phyloP scores from a whole-genome alignment of 768 basidiomycete species.

The Paxillus ammoniavirescens region DNA sequence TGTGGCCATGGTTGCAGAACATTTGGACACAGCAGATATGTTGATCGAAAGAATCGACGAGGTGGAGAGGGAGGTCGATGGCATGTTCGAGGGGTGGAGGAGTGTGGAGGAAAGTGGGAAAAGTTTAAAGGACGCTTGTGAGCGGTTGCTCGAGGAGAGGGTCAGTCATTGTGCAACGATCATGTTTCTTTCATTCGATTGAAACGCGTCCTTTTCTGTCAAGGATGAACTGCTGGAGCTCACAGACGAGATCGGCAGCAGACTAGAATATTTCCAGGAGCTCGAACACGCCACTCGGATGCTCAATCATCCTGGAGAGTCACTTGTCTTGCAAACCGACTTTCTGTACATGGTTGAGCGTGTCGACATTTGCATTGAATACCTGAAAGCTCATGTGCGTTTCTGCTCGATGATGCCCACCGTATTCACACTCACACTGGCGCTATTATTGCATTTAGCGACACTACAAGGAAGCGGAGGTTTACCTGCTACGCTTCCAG shows the following conservation, averaged over 20 bases:
- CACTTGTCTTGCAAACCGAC: slow-evolving; percentile 85
- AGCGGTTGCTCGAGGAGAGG: slow-evolving; percentile 85
- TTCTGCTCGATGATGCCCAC: not conserved
- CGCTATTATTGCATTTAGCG: slow-evolving; percentile 46
- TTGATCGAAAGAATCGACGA: slow-evolving; percentile 71
- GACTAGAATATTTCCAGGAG: slow-evolving; percentile 92
- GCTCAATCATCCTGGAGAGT: slow-evolving; percentile 92
- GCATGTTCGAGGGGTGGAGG: slow-evolving; percentile 82
- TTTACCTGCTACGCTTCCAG: slow-evolving; percentile 95
- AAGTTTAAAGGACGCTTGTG: slow-evolving; percentile 88
- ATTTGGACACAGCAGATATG: slow-evolving; percentile 75
- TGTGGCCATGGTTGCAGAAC: slow-evolving; percentile 69
- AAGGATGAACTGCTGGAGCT: slow-evolving; percentile 76
- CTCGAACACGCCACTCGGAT: slow-evolving; percentile 90
- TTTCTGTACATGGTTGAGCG: slow-evolving; percentile 97
- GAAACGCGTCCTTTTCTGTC: not conserved
- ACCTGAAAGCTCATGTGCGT: slow-evolving; percentile 81
- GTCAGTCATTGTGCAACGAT: slow-evolving; percentile 45
- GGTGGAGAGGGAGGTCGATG: slow-evolving; percentile 69
- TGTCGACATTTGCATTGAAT: slow-evolving; percentile 92
- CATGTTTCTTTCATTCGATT: not conserved
- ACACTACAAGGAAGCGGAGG: slow-evolving; percentile 87
- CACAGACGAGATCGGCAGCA: slow-evolving; percentile 77
- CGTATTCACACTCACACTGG: slow-evolving; percentile 1
- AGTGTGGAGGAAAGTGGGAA: slow-evolving; percentile 92